Percentiles rank a stretch among this genome's conserved stretches.
phyloP scores from a whole-genome alignment of 495 filamentous ascomycete genomes.

The Emericellopsis terricola region DNA sequence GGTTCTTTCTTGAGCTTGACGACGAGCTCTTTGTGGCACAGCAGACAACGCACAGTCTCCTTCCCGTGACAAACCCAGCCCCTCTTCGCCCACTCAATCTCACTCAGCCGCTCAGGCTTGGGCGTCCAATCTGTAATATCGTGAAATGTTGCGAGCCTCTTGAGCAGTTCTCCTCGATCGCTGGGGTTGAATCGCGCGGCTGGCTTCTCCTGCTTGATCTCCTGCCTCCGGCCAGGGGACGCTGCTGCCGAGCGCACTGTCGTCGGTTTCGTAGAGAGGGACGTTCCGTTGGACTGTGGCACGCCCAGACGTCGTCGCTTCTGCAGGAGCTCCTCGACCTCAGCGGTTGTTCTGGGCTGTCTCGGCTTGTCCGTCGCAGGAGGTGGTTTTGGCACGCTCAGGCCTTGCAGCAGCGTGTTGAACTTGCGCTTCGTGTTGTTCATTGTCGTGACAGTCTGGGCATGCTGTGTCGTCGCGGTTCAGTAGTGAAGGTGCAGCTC shows the following conservation, averaged over 20 bases:
- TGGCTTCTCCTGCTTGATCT: constrained; percentile 4
- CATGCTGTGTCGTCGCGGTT: no score
- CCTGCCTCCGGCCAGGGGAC: background rate
- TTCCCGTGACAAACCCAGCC: constrained; percentile 78
- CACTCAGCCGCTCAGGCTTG: constrained; percentile 65
- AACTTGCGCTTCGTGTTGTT: constrained; percentile 45
- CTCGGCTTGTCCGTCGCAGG: constrained; percentile 6
- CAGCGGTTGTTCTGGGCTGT: constrained; percentile 13
- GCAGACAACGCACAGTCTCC: constrained; percentile 65
- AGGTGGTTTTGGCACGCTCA: constrained; percentile 18
- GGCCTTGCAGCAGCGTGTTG: constrained; percentile 33
- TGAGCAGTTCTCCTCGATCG: constrained; percentile 68
- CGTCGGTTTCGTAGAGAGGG: background rate
- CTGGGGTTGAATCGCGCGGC: constrained; percentile 47
- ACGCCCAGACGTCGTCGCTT: constrained; percentile 3
- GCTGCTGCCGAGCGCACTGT: background rate
- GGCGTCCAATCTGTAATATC: constrained; percentile 76
- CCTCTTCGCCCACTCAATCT: constrained; percentile 88
- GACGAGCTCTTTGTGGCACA: constrained; percentile 65
- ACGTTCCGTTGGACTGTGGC: background rate
- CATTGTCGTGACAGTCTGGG: no score
- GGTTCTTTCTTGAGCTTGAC: constrained; percentile 55
- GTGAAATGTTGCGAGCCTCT: constrained; percentile 69
- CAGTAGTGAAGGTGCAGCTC: no score
- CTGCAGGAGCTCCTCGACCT: constrained; percentile 1